Percentiles rank a stretch among this genome's conserved stretches.
Evolutionary conservation across 805 yeast genomes (phyloP).

Genomic region (Wickerhamiella sergipiensis): DNA sequence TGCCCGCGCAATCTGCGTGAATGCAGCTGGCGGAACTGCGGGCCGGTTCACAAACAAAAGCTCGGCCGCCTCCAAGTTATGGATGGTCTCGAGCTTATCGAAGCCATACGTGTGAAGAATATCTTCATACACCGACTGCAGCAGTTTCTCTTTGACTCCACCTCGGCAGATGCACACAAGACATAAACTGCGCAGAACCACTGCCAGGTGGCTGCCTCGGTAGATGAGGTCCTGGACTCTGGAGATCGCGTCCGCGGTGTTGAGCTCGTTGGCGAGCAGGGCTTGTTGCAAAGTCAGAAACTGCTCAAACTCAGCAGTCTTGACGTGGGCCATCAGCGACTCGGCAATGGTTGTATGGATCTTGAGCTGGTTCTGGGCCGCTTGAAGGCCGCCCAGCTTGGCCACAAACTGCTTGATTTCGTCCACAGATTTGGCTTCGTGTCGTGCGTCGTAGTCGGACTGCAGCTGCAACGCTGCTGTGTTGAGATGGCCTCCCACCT

Average conservation of each 20-base stretch:
- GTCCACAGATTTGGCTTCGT: slow-evolving; percentile 40
- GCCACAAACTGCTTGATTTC: slow-evolving; percentile 64
- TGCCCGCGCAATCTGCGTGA: slow-evolving; percentile 16
- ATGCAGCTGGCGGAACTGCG: slow-evolving; percentile 16
- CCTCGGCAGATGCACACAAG: slow-evolving; percentile 48
- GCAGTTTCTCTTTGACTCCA: slow-evolving; percentile 51
- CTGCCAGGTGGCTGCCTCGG: slow-evolving; percentile 28
- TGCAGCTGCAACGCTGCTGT: slow-evolving; percentile 58
- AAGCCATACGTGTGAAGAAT: slow-evolving; percentile 56
- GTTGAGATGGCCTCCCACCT: slow-evolving; percentile 63
- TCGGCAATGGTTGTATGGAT: slow-evolving; percentile 69
- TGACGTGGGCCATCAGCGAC: slow-evolving; percentile 37
- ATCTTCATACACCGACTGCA: slow-evolving; percentile 33
- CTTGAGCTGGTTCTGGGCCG: slow-evolving; percentile 51
- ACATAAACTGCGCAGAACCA: slow-evolving; percentile 40
- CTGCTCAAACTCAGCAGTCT: slow-evolving; percentile 20
- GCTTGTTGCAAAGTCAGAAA: slow-evolving; percentile 37
- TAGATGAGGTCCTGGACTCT: slow-evolving; percentile 39
- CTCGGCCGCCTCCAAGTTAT: slow-evolving; percentile 35
- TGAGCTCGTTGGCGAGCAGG: slow-evolving; percentile 40
- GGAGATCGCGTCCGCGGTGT: slow-evolving; percentile 26
- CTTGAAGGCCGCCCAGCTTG: slow-evolving; percentile 51
- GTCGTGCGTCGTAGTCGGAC: slow-evolving; percentile 41
- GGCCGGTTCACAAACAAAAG: slow-evolving; percentile 28
- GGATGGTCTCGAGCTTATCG: slow-evolving; percentile 33